Evolutionary conservation across 2,329 filamentous ascomycete species (phyloP), one percentile per base, ranked within the genome.

Genomic region (Lojkania enalia): DNA sequence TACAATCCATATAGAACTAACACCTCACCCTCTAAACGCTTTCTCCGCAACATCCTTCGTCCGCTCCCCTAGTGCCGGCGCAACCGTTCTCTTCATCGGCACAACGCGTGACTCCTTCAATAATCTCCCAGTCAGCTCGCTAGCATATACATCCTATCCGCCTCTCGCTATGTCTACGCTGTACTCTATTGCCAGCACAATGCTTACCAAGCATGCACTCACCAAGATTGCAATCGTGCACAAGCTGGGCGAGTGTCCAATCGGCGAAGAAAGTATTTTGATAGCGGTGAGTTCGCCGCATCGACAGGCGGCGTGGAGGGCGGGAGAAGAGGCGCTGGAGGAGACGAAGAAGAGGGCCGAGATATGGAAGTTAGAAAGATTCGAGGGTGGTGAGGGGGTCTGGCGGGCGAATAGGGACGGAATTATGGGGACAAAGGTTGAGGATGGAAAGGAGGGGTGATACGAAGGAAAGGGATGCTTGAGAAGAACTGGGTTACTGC

Each of bases 321-420:
- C 87, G 0, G 92, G 88, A 0, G 92, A 97, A 74, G 89, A 95
- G 72, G 87, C 90, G 23, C 73, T 97, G 46, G 92, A 97, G 74
- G 75, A 82, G 66, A 90, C 88, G 63, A 99, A 97, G 74, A 82
- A 81, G 43, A 83, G 79, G 54, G 89, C 89, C n/a, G 94, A 99
- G 75, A 85, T 99, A 31, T 96, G 92, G 92, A 96, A 96, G 74
- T 77, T 84, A 54, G 92, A 97, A 74, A 87, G 90, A 67, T 96
- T 96, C 75, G 83, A 80, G 35, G 86, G 81, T 1, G 86, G 84
- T 16, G 85, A 87, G 52, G 88, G 80, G 5, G 80, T 94, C 33
- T 96, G 91, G 91, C 85, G 90, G 71, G 89, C 88, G 49, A 96
- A 96, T 72, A 74, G 85, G 53, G 90, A 95, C 71, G 87, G 87